Conservation (phyloP, 805 yeast genomes). For the Komagataella pastoris region DNA sequence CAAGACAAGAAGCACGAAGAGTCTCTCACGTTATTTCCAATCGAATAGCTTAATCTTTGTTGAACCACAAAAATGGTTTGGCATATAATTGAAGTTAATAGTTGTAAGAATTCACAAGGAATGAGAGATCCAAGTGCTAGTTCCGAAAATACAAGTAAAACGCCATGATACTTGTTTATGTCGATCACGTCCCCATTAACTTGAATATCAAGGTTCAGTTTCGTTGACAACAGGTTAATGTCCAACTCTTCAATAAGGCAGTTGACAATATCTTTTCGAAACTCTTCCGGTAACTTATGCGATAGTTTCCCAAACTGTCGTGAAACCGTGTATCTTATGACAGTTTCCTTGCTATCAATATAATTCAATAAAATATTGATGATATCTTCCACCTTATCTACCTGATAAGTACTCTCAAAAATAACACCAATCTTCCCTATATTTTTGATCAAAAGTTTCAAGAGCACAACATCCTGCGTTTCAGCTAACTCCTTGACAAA, state of each 20-base stretch:
- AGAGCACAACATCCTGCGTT: background rate
- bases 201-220: background rate
- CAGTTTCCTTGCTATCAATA: constrained; percentile 35
- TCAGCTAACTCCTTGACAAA: constrained; percentile 6
- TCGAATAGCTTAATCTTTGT: constrained; percentile 29
- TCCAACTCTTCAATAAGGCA: constrained; percentile 21
- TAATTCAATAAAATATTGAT: constrained; percentile 31
- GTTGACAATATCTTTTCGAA: constrained; percentile 27
- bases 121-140: constrained; percentile 12
- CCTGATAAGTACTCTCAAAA: constrained; percentile 13
- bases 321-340: constrained; percentile 51
- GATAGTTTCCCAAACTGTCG: constrained; percentile 46
- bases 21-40: constrained; percentile 68
- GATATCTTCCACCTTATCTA: constrained; percentile 30
- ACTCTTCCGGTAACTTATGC: constrained; percentile 14
- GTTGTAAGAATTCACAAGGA: constrained; percentile 10
- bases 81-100: constrained; percentile 24
- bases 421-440: constrained; percentile 25
- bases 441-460: constrained; percentile 13
- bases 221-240: background rate
- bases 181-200: constrained; percentile 20
- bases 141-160: constrained; percentile 44
- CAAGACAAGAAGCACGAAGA: constrained; percentile 78
- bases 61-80: constrained; percentile 45
- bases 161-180: constrained; percentile 40